Base-by-base conservation (phyloP, 345 rosid species). In the Aquilaria malaccensis region DNA sequence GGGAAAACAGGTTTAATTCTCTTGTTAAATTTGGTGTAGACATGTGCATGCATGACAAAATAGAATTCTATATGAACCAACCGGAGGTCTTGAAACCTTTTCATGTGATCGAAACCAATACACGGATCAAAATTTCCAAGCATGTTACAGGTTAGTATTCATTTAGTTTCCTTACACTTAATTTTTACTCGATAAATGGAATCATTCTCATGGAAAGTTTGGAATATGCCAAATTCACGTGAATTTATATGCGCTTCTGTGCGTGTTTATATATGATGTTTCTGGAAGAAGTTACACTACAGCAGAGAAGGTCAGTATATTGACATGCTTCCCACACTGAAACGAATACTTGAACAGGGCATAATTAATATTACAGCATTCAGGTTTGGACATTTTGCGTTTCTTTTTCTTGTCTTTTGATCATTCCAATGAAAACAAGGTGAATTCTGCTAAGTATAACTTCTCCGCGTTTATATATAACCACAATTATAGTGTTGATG, bases 281-380 rank as follows among this genome's bases (percentile, higher is more conserved):
- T 37, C 43, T 4, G 43, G 43, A 5, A 37, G 43, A 37, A 37
- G 43, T 9, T 37, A 37, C 43, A 37, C 7, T 60, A 49, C 29
- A 60, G 30, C 53, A 4, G 0, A 13, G 41, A 6, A 31, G 55
- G 30, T 14, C 11, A 3, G 11, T 9, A 9, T 49, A 60, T 13
- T 13, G 63, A 49, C 55, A 60, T 60, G 55, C 55, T 60, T 7
- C 55, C 46, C 2, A 12, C 31, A 10, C 33, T 60, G 43, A 60
- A 60, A 51, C 30, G 46, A 49, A 60, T 60, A 47, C 45, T 48
- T 13, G 10, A 31, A 32, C 63, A 31, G 4, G 48, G 53, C 11
- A 15, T 22, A 22, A 22, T 60, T 32, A 22, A 52, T 7, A 31
- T 60, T 46, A 60, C 63, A 3, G 50, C 45, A 48, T 30, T 60